Base-by-base conservation (phyloP, 192 early-diverging fungal species). In the Lobosporangium transversale region DNA sequence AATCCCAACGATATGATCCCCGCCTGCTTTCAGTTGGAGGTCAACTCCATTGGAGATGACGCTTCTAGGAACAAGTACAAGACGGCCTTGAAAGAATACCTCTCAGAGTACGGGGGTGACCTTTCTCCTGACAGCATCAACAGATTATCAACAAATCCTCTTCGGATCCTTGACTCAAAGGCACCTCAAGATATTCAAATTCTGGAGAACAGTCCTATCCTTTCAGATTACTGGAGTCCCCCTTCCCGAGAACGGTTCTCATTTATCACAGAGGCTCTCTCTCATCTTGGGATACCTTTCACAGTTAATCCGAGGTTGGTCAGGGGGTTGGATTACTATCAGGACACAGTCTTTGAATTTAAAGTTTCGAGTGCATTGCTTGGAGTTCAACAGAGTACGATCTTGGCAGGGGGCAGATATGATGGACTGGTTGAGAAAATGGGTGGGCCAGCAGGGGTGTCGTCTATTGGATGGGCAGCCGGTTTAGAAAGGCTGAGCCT, bases 241-340 rank as follows among this genome's bases (percentile, higher is more conserved):
- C 32, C 53, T 8, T 85, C 86, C 1, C 53, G 29, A 42, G 23
- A 61, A 6, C 83, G 84, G 23, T 89, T 88, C 60, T 66, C 83
- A 3, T 80, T 79, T 50, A 68, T 91, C 27, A 66, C 59, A 3
- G 45, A 53, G 10, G 80, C 80, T 0, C 70, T 91, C 4, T 59
- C 81, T 1, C 56, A 56, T 0, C 64, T 89, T 17, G 35, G 53
- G 0, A 88, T 91, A 17, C 84, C 87, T 9, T 89, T 83, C 45
- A 69, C 67, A 3, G 31, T 87, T 21, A 85, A 89, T 51, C 64
- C 63, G 14, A 64, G 74, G 20, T 69, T 91, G 26, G 90, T 91
- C 27, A 79, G 90, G 30, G 90, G 90, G 7, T 73, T 91, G n/a
- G 90, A 91, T 40, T 91, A 89, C 47, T 91, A 91, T 58, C 85